A percentile compares a stretch with the other conserved stretches of the same genome.
Conservation (phyloP, 129 eudicot species). For the Ambrosia trifida region DNA sequence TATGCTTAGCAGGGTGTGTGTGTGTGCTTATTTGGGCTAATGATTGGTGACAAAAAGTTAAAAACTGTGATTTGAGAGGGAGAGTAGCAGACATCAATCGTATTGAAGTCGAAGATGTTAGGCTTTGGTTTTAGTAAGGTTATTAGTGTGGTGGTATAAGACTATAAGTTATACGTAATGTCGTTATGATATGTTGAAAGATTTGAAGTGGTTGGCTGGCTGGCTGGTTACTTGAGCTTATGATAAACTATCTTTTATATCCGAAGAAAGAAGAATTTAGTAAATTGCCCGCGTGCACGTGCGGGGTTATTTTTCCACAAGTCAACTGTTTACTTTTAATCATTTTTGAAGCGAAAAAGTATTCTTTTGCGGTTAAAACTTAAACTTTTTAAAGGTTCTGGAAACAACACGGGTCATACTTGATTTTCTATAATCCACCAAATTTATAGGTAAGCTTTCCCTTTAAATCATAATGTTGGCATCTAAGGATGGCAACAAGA, state of each 20-base stretch:
- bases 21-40: conserved; percentile 23
- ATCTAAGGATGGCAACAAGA: neutral
- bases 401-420: neutral
- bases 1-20: conserved; percentile 17
- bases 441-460: neutral
- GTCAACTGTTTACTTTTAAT: neutral
- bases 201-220: conserved; percentile 19
- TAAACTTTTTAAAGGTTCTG: neutral
- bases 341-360: neutral
- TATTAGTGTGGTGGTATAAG: neutral
- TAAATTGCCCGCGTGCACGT: neutral
- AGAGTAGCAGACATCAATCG: neutral
- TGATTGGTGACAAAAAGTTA: neutral
- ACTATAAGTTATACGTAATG: neutral
- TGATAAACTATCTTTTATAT: neutral
- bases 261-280: neutral
- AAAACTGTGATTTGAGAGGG: neutral
- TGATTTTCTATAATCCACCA: conserved; percentile 1
- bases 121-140: conserved; percentile 3
- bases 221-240: neutral
- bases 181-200: neutral
- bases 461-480: conserved; percentile 7
- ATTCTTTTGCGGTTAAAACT: neutral
- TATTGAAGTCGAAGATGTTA: conserved; percentile 9
- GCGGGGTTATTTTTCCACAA: neutral